Evolutionary conservation across 1,284 basidiomycete species (phyloP).

Genomic region (Ustilago cynodontis): DNA sequence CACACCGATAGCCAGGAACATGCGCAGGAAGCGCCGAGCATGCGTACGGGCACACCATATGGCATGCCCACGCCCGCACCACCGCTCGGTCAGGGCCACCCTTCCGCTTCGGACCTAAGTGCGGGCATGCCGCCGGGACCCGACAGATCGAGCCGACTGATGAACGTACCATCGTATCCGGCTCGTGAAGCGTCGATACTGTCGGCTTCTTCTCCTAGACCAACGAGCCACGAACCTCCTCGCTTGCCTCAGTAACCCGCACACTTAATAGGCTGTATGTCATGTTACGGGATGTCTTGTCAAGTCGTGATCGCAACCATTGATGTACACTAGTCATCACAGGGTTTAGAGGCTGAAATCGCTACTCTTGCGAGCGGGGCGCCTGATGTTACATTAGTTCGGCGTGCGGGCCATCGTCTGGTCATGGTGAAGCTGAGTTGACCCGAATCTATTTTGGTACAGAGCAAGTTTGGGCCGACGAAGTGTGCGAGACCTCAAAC

Average conservation of each 20-base stretch:
- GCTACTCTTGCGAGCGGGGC: not conserved
- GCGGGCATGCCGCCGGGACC: not conserved
- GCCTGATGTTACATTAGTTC: not conserved
- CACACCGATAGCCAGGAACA: constrained; percentile 8
- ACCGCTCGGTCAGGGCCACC: not conserved
- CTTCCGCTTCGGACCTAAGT: constrained; percentile 1
- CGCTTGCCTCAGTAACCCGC: constrained; percentile 9
- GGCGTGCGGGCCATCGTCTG: not conserved
- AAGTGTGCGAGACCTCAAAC: constrained; percentile 52
- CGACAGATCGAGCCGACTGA: constrained; percentile 4
- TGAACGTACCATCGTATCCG: not conserved
- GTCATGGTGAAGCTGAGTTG: not conserved
- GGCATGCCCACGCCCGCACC: not conserved
- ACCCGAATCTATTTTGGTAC: constrained; percentile 17
- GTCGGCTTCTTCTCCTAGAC: constrained; percentile 4
- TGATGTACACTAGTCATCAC: constrained; percentile 9
- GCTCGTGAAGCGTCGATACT: not conserved
- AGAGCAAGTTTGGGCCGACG: constrained; percentile 29
- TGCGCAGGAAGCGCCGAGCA: not conserved
- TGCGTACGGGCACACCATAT: not conserved
- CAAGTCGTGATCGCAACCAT: not conserved
- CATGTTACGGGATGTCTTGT: not conserved
- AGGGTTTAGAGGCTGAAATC: not conserved
- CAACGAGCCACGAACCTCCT: constrained; percentile 4
- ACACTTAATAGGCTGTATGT: not conserved